Percentiles rank a stretch among this genome's conserved stretches.
These are phyloP conservation scores for Sugiyamaella sp. DNA, from an alignment of 1,139 yeast species.

Conservation along the genomic window DNA sequence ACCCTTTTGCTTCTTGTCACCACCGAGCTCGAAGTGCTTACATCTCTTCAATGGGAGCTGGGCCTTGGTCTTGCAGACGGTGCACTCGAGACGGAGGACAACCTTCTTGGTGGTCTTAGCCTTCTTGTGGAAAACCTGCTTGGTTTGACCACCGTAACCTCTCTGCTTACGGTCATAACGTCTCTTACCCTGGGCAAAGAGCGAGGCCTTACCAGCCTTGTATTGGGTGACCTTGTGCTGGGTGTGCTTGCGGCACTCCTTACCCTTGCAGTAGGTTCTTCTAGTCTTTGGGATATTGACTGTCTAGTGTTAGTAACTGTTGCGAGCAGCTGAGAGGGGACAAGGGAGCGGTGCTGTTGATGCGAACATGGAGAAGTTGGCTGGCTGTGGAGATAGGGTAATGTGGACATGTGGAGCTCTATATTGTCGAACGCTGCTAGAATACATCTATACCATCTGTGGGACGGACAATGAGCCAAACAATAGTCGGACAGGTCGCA, in stretches of 20 bases:
- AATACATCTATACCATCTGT: too few relatives aligned
- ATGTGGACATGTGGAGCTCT: too few relatives aligned
- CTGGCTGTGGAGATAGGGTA: too few relatives aligned
- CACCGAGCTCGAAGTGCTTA: conserved; percentile 99
- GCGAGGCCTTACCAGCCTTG: conserved; percentile 99
- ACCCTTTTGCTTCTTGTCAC: conserved; percentile 99
- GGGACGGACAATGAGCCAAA: too few relatives aligned
- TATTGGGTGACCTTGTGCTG: conserved; percentile 99
- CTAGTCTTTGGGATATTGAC: conserved; percentile 99
- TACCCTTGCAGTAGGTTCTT: conserved; percentile 99
- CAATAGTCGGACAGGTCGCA: too few relatives aligned
- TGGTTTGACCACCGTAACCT: conserved; percentile 99
- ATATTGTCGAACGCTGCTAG: too few relatives aligned
- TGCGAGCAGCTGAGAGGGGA: not conserved
- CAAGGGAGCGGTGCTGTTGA: not conserved
- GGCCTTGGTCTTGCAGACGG: conserved; percentile 97
- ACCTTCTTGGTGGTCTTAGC: conserved; percentile 99
- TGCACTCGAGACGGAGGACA: conserved; percentile 99
- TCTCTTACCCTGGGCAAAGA: conserved; percentile 99
- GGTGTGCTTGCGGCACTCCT: conserved; percentile 99
- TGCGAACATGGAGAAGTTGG: too few relatives aligned
- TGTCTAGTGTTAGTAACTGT: conserved; percentile 38
- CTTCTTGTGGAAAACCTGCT: conserved; percentile 99
- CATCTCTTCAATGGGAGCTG: conserved; percentile 99
- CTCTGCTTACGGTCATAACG: conserved; percentile 99